phyloP scores from a whole-genome alignment of 2,329 filamentous ascomycete genomes.

The Neocatenulostroma microsporum region DNA sequence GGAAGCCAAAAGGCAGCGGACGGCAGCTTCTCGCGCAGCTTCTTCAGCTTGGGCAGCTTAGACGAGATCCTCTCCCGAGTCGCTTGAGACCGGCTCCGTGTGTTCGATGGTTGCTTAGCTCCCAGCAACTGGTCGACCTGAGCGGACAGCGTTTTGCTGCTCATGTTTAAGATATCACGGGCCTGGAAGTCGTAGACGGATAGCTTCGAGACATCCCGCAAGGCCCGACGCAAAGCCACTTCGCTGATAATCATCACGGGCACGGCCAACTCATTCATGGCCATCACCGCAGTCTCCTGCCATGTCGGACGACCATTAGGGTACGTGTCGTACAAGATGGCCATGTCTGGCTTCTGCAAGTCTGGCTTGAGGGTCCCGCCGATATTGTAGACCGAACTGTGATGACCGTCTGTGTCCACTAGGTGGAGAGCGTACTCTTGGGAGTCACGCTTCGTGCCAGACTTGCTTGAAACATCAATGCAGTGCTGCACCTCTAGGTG shows the following conservation, averaged over 20 bases:
- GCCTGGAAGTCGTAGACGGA: no score
- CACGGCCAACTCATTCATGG: background rate
- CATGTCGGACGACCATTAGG: background rate
- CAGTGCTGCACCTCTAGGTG: slow-evolving; percentile 17
- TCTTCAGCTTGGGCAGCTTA: no score
- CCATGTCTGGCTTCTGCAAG: background rate
- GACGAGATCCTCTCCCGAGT: no score
- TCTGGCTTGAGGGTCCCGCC: background rate
- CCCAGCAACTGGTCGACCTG: background rate
- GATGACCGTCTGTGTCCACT: slow-evolving; percentile 11
- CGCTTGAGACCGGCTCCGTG: no score
- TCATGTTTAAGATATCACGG: no score
- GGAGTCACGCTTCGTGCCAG: no score
- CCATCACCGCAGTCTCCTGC: background rate
- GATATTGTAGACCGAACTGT: slow-evolving; percentile 9
- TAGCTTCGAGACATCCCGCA: no score
- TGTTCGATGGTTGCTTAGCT: no score
- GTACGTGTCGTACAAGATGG: background rate
- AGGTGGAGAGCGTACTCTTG: slow-evolving; percentile 10
- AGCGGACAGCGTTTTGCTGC: background rate
- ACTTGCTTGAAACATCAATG: slow-evolving; percentile 9
- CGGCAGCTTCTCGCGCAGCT: no score
- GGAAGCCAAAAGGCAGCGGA: no score
- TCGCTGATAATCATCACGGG: no score
- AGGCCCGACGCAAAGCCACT: no score